Evolutionary conservation across 331 rosid genomes (phyloP).

Genomic region (Prunus yedoensis): DNA sequence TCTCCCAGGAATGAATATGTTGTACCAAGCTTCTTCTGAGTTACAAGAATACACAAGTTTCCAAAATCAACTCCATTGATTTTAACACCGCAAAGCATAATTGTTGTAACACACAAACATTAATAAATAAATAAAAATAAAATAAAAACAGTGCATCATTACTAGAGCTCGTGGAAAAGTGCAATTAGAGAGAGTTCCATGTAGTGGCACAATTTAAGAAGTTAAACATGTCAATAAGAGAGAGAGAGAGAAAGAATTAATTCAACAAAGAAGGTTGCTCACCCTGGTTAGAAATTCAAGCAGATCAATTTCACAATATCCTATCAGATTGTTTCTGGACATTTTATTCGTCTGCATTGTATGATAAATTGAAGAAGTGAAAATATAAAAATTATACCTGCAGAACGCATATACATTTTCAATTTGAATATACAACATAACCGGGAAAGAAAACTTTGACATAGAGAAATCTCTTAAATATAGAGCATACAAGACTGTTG

Average conservation of each 20-base stretch:
- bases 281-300: conserved; percentile 77
- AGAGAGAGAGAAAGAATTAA: not conserved
- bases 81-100: not conserved
- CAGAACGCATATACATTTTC: conserved; percentile 5
- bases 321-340: conserved; percentile 72
- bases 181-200: not conserved
- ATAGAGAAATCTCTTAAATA: not conserved
- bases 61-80: not conserved
- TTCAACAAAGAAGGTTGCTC: conserved; percentile 30
- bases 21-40: no score
- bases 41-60: not conserved
- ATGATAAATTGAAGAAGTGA: conserved; percentile 23
- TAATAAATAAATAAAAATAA: no score
- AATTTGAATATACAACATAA: not conserved
- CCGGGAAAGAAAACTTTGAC: not conserved
- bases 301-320: conserved; percentile 88
- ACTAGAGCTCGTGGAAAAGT: no score
- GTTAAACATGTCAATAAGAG: not conserved
- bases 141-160: no score
- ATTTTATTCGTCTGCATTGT: conserved; percentile 75
- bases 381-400: not conserved
- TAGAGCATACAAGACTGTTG: not conserved
- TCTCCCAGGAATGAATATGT: no score
- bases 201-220: not conserved
- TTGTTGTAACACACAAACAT: no score